Conservation (phyloP, 2,329 filamentous ascomycete species). For the Erysiphe pulchra region DNA sequence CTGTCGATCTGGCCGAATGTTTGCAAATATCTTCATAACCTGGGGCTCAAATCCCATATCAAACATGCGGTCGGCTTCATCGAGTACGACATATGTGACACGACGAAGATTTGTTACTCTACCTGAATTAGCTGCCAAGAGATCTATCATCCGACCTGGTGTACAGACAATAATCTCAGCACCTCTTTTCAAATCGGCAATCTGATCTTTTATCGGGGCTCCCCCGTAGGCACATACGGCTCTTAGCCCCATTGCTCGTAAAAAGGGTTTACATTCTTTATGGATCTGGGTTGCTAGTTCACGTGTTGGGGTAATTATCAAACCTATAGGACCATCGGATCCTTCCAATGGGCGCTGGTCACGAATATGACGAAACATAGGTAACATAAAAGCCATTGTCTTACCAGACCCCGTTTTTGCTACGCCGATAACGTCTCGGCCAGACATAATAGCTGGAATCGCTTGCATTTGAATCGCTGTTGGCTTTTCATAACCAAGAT, state of each 20-base stretch:
- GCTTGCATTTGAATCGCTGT: slow-evolving; percentile 92
- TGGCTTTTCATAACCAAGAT: slow-evolving; percentile 62
- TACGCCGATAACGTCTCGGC: slow-evolving; percentile 82
- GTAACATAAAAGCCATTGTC: slow-evolving; percentile 80
- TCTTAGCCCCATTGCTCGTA: slow-evolving; percentile 63
- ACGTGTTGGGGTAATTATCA: slow-evolving; percentile 85
- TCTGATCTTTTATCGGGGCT: slow-evolving; percentile 89
- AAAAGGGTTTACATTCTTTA: slow-evolving; percentile 78
- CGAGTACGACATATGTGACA: slow-evolving; percentile 82
- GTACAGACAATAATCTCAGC: slow-evolving; percentile 91
- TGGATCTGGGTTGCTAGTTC: slow-evolving; percentile 89
- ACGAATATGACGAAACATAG: slow-evolving; percentile 95
- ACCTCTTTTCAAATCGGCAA: slow-evolving; percentile 83
- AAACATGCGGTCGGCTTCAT: slow-evolving; percentile 97
- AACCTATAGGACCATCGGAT: slow-evolving; percentile 62
- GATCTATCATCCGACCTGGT: slow-evolving; percentile 83
- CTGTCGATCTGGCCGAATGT: slow-evolving; percentile 76
- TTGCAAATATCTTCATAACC: slow-evolving; percentile 86
- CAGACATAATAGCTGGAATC: slow-evolving; percentile 84
- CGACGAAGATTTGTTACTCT: slow-evolving; percentile 73
- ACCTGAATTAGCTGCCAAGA: slow-evolving; percentile 80
- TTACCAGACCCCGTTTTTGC: slow-evolving; percentile 97
- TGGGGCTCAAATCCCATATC: slow-evolving; percentile 99
- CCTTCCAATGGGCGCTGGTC: slow-evolving; percentile 65
- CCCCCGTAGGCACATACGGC: slow-evolving; percentile 87